These are phyloP conservation scores for Copromyces sp. DNA, from an alignment of 495 filamentous ascomycete genomes.

Conservation along the genomic window DNA sequence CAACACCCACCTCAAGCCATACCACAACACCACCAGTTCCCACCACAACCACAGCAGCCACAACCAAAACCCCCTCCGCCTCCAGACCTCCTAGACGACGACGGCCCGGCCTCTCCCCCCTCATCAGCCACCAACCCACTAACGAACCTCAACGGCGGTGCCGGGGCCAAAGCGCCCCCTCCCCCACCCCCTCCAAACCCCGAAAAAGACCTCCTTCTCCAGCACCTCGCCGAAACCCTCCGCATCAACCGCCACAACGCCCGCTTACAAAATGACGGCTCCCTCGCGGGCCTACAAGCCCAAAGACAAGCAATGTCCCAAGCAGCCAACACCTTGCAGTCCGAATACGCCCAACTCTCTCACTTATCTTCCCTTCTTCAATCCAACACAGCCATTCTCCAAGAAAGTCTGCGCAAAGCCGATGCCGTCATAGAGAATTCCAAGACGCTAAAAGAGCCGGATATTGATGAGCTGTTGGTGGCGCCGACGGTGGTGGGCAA, in stretches of 20 bases:
- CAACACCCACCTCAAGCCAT: constrained; percentile 1
- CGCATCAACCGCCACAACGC: constrained; percentile 53
- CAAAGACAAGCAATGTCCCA: constrained; percentile 69
- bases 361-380: constrained; percentile 57
- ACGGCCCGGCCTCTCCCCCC: constrained; percentile 58
- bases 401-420: constrained; percentile 64
- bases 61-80: constrained; percentile 44
- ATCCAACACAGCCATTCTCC: constrained; percentile 69
- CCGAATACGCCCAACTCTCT: constrained; percentile 60
- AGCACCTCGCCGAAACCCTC: constrained; percentile 62
- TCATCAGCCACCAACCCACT: constrained; percentile 40
- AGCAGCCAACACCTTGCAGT: constrained; percentile 54
- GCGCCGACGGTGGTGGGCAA: constrained; percentile 86
- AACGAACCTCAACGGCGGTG: not conserved
- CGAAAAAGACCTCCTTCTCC: constrained; percentile 83
- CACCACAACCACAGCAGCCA: constrained; percentile 14
- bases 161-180: constrained; percentile 43
- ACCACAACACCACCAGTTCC: not conserved
- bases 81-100: constrained; percentile 55
- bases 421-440: constrained; percentile 66
- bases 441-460: constrained; percentile 37
- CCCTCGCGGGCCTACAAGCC: constrained; percentile 61
- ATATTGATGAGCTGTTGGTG: constrained; percentile 83
- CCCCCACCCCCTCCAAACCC: constrained; percentile 72
- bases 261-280: constrained; percentile 54